Evolutionary conservation across 345 rosid species (phyloP), one percentile per base, ranked within the genome.

Genomic region (Linum usitatissimum): DNA sequence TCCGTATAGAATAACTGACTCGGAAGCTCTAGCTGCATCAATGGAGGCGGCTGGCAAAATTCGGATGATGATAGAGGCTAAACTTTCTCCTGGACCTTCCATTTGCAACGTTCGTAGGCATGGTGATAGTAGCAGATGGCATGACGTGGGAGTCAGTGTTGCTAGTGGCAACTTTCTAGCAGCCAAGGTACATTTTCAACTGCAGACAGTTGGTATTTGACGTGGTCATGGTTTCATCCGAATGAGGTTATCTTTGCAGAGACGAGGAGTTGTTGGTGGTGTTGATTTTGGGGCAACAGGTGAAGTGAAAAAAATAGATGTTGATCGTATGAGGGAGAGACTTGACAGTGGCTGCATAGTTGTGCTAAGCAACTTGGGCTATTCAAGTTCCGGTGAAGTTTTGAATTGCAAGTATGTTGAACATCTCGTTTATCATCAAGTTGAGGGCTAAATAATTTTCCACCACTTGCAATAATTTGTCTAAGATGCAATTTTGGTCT

Each of bases 141-240:
- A 89, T 63, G 95, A 89, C 65, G 93, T 83, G 6, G 93, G 95
- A 64, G 98, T 92, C 63, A 89, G 93, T 42, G 98, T 92, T 12
- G 96, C 90, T 59, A 89, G 93, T 75, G 98, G 97, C 34, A 92
- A 92, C 78, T 92, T 92, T 75, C 93, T 92, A 66, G 98, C 96
- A 18, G 95, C 98, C 55, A 92, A 92, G 82, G 98, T 92, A 71
- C 67, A 60, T 15, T 45, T 30, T 48, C 7, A 38, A 39, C 6
- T 18, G 8, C n/a, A n/a, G n/a, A n/a, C n/a, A n/a, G n/a, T n/a
- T n/a, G n/a, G n/a, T n/a, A n/a, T n/a, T n/a, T n/a, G n/a, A n/a
- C n/a, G n/a, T 30, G 58, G 38, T 42, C 18, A 39, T 18, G 19
- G 53, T 14, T 28, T 39, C 20, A 66, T 66, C 38, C 53, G 53